Evolutionary conservation across 345 rosid species (phyloP), one percentile per base, ranked within the genome.

Genomic region (Corymbia maculata): DNA sequence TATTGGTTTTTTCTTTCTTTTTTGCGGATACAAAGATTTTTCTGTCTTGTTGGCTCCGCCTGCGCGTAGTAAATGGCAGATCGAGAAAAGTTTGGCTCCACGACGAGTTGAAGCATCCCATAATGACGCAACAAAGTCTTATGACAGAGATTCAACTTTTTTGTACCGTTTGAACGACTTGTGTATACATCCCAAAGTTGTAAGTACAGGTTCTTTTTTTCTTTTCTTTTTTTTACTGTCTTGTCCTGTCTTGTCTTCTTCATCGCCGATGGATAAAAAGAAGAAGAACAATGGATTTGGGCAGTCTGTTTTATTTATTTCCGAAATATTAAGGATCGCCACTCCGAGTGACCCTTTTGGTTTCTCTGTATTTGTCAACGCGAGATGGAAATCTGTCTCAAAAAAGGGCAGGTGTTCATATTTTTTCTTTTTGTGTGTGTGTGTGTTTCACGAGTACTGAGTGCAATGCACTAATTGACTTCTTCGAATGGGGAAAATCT

Each of bases 1-100:
- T 86, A 52, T 53, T 61, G 28, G 22, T 75, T 55, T 36, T 36
- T 36, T 36, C 4, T 36, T 36, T 36, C 4, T 36, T 36, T 36
- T 50, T 88, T 86, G 30, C 26, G 84, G 49, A 42, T 75, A 10
- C 84, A 42, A 75, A 36, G 84, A 85, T n/a, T 66, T 87, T 66
- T 59, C 88, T 14, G 26, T 42, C 82, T 87, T 61, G 85, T 80
- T 79, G 87, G 88, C 89, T 86, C 88, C 89, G 52, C 89, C 92
- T 92, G 93, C 93, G 21, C 24, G 55, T 85, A 88, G 91, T 89
- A 70, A 36, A 87, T 75, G 86, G 94, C 94, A 92, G 94, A 90
- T 91, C 87, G 82, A 51, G 92, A 90, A 88, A 85, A 44, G 55
- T 50, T 36, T 50, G 57, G 55, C 66, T 50, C 49, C n/a, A 51